phyloP scores from a whole-genome alignment of 2,329 filamentous ascomycete species.

The Tolypocladium capitatum region DNA sequence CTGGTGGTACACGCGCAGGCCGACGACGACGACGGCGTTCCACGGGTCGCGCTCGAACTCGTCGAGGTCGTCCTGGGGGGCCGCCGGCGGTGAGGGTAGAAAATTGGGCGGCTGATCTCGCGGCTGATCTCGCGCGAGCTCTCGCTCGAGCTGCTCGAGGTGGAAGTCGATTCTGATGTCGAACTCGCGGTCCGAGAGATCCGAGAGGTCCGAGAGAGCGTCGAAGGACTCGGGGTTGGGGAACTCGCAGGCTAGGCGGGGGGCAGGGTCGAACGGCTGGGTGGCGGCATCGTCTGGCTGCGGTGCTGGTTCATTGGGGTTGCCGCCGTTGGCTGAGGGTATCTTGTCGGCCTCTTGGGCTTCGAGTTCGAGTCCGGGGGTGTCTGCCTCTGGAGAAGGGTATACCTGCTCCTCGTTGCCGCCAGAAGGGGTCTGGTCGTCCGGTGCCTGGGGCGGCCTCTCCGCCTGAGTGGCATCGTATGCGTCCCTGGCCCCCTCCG shows the following conservation, averaged over 20 bases:
- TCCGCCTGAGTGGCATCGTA: constrained; percentile 5
- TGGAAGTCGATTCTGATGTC: constrained; percentile 17
- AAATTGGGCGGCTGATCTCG: too few relatives aligned
- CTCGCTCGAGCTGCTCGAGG: neutral
- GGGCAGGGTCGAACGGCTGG: neutral
- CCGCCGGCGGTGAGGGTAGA: neutral
- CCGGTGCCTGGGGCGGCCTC: constrained; percentile 5
- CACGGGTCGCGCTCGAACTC: constrained; percentile 45
- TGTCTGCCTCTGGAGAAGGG: neutral
- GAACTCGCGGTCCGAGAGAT: constrained; percentile 26
- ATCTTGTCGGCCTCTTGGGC: neutral
- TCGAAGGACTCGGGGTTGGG: constrained; percentile 10
- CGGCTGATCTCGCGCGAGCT: too few relatives aligned
- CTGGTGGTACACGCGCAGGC: constrained; percentile 48
- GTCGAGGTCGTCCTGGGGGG: constrained; percentile 29
- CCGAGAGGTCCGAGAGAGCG: constrained; percentile 17
- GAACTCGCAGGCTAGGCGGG: constrained; percentile 5
- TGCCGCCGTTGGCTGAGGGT: neutral
- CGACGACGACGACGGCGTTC: constrained; percentile 51
- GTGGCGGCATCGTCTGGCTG: neutral
- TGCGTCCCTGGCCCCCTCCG: neutral
- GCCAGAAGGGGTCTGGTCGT: neutral
- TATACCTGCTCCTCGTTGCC: neutral
- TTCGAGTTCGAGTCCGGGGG: neutral
- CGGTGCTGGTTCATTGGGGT: neutral